Base-by-base conservation (phyloP, 495 filamentous ascomycete genomes). In the Talaromyces liani region DNA sequence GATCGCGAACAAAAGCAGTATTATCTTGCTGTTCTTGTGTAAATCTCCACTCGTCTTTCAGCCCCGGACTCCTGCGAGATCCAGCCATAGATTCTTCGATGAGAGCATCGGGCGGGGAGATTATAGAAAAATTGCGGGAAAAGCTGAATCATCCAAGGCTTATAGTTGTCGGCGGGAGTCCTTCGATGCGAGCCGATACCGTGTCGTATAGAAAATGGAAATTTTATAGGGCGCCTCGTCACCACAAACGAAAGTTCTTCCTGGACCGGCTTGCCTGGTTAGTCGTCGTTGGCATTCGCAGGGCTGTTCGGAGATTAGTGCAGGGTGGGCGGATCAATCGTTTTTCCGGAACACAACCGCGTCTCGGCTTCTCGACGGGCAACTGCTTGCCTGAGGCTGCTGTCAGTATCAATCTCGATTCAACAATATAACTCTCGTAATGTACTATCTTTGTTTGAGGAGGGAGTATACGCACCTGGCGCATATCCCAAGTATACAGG, bases 11-110 rank as follows among this genome's bases (percentile, higher is more conserved):
- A 65, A 29, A 41, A n/a, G 34, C 45, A 53, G 18, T 34, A 39
- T 66, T 34, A 22, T 65, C 45, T 66, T 73, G 72, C 62, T 69
- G 62, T 62, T 83, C 75, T 64, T 71, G 70, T 67, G 77, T 71
- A 68, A 67, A 72, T 81, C 82, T 74, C 80, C 79, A 78, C 84
- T 84, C 62, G 79, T 84, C 74, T 85, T 83, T 73, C 76, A 84
- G 73, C 72, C 76, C 73, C 72, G 80, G 79, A 78, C 80, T 84
- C 80, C 75, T 77, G 77, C 75, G 80, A 71, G 81, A 80, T 75
- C 77, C 79, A 80, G 81, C 81, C 81, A 84, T 84, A 75, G 76
- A 72, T 69, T 69, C 68, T 68, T 68, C 71, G 68, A 69, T 70
- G 73, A 66, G 76, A 67, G 74, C 78, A 80, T 79, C 73, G 72